Percentiles rank a stretch among this genome's conserved stretches.
phyloP scores from a whole-genome alignment of 148 eudicot species.

The Arctostaphylos glauca region DNA sequence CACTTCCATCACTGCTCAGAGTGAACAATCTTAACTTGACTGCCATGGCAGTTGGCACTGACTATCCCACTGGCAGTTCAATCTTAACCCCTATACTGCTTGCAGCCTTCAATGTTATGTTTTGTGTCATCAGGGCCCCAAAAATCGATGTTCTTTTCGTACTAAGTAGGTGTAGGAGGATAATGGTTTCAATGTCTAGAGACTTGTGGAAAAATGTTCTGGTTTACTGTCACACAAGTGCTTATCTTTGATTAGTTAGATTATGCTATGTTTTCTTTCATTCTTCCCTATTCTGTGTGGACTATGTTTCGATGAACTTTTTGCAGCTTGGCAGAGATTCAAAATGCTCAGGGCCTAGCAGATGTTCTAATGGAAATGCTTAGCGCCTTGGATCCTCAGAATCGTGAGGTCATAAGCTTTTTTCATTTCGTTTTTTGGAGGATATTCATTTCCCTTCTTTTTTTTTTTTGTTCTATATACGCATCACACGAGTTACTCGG shows the following conservation, averaged over 20 bases:
- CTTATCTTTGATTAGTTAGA: not conserved
- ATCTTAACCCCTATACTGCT: not conserved
- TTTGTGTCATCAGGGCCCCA: not conserved
- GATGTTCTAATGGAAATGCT: constrained; percentile 80
- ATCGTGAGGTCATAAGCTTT: constrained; percentile 38
- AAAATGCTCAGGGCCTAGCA: constrained; percentile 70
- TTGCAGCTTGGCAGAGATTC: constrained; percentile 44
- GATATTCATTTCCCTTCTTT: not conserved
- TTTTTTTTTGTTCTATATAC: not conserved
- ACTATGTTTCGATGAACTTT: not conserved
- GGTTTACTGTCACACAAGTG: not conserved
- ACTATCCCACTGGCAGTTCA: not conserved
- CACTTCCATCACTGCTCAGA: not conserved
- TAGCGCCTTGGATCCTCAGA: constrained; percentile 65
- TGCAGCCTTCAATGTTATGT: not conserved
- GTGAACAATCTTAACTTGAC: not conserved
- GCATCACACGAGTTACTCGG: not conserved
- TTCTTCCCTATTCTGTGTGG: not conserved
- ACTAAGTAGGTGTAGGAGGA: not conserved
- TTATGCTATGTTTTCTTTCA: not conserved
- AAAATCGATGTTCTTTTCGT: not conserved
- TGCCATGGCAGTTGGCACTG: not conserved
- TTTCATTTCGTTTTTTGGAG: not conserved
- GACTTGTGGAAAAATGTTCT: not conserved
- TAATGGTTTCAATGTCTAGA: not conserved